These are phyloP conservation scores for Tolypocladium inflatum DNA, from an alignment of 2,329 filamentous ascomycete species.

Conservation along the genomic window DNA sequence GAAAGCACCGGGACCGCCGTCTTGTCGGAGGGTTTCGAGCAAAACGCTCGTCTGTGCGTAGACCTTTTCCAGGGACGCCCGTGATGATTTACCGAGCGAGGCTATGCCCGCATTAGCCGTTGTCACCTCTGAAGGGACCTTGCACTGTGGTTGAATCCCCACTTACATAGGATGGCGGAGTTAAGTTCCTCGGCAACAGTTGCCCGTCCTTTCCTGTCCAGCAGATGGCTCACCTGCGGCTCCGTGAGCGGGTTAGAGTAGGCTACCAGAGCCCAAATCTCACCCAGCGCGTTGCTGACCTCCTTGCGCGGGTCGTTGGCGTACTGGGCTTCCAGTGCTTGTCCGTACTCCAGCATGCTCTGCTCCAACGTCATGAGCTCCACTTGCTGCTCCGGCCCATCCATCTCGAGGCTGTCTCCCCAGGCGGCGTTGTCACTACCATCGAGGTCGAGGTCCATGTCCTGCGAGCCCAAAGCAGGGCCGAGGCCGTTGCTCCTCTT, in stretches of 20 bases:
- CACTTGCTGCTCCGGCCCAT: conserved; percentile 28
- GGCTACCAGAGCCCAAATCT: conserved; percentile 82
- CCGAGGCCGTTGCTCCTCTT: conserved; percentile 34
- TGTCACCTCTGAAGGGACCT: neutral
- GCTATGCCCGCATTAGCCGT: conserved; percentile 40
- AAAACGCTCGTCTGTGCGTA: conserved; percentile 81
- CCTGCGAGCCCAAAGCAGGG: conserved; percentile 28
- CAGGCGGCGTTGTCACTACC: conserved; percentile 27
- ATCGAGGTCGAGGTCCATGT: conserved; percentile 48
- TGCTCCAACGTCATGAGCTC: conserved; percentile 43
- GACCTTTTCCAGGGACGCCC: conserved; percentile 74
- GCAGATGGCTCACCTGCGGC: conserved; percentile 62
- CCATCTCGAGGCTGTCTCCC: conserved; percentile 45
- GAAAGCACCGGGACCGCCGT: conserved; percentile 75
- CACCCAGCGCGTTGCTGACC: conserved; percentile 62
- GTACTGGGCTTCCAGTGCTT: conserved; percentile 69
- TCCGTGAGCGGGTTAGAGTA: conserved; percentile 75
- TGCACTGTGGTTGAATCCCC: neutral
- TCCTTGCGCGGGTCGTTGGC: conserved; percentile 59
- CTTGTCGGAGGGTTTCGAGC: conserved; percentile 70
- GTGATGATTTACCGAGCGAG: conserved; percentile 80
- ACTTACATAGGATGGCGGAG: conserved; percentile 78
- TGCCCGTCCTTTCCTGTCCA: conserved; percentile 66
- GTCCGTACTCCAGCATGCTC: conserved; percentile 71
- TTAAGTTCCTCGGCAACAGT: conserved; percentile 89